Conservation (phyloP, 192 early-diverging fungal species). For the Podila epicladia region DNA sequence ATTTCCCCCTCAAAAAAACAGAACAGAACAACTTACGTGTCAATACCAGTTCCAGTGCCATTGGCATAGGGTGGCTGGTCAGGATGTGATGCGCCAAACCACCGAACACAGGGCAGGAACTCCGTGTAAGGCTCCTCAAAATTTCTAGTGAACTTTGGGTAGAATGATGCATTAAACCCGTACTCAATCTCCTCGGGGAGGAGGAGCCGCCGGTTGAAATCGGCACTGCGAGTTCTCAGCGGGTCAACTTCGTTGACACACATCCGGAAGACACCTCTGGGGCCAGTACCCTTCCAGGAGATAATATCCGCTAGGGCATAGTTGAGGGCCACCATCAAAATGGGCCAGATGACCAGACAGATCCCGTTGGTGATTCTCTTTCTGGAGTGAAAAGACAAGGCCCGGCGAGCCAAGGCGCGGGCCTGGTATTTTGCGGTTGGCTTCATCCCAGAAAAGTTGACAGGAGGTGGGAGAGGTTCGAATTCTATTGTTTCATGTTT, state of each 20-base stretch:
- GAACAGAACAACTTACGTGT: no score
- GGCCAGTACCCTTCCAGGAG: background rate
- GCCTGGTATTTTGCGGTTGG: constrained; percentile 31
- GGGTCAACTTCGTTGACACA: constrained; percentile 29
- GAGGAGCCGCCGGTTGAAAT: background rate
- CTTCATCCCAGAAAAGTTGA: constrained; percentile 10
- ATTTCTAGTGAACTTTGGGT: no score
- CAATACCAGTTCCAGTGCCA: background rate
- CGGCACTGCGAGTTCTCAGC: background rate
- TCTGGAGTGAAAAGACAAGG: constrained; percentile 34
- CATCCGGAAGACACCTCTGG: background rate
- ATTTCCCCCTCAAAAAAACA: no score
- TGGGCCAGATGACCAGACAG: constrained; percentile 35
- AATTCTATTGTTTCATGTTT: no score
- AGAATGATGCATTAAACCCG: no score
- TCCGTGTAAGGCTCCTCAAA: no score
- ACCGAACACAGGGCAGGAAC: constrained; percentile 23
- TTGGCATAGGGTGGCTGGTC: constrained; percentile 28
- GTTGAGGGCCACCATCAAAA: constrained; percentile 17
- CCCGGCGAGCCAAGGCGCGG: constrained; percentile 28
- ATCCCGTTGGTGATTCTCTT: constrained; percentile 14
- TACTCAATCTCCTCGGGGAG: background rate
- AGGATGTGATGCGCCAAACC: constrained; percentile 39
- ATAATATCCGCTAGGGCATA: background rate
- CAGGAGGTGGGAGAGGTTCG: constrained; percentile 34